Conservation (phyloP, 495 filamentous ascomycete genomes). For the Aspergillus carlsbadensis region DNA sequence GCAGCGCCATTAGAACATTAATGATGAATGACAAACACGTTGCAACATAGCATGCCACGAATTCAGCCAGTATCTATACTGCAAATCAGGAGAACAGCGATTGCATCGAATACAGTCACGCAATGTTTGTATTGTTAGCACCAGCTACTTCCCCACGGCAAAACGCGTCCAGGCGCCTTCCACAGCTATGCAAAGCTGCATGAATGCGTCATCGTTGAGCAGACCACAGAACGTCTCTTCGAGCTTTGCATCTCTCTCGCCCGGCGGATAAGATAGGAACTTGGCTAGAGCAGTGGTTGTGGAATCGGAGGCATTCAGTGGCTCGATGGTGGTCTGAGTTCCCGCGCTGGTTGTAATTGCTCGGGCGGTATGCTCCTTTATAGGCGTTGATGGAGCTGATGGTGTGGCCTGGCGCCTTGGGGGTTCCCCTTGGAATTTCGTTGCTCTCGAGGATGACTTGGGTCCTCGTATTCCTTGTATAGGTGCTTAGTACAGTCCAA, state of each 20-base stretch:
- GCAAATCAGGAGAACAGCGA: too few species aligned
- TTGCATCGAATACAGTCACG: too few species aligned
- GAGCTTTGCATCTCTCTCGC: slow-evolving; percentile 35
- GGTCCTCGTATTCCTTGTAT: neutral
- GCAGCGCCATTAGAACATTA: too few species aligned
- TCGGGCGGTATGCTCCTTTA: neutral
- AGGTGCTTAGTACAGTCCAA: neutral
- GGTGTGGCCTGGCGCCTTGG: neutral
- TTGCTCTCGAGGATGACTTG: neutral
- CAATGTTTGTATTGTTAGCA: too few species aligned
- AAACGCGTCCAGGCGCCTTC: slow-evolving; percentile 46
- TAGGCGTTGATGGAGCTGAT: neutral
- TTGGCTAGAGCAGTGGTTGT: slow-evolving; percentile 27
- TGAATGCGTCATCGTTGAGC: slow-evolving; percentile 45
- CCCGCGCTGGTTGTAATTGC: too few species aligned
- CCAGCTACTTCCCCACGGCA: slow-evolving; percentile 34
- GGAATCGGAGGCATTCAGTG: neutral
- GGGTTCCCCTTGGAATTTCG: neutral
- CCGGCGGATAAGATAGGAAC: slow-evolving; percentile 32
- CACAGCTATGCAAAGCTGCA: slow-evolving; percentile 42
- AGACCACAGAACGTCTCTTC: slow-evolving; percentile 46
- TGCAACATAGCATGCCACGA: too few species aligned
- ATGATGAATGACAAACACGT: too few species aligned
- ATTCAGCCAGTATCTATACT: too few species aligned
- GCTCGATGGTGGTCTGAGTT: neutral